phyloP scores from a whole-genome alignment of 2,329 filamentous ascomycete species.

The Fusarium ambrosium region DNA sequence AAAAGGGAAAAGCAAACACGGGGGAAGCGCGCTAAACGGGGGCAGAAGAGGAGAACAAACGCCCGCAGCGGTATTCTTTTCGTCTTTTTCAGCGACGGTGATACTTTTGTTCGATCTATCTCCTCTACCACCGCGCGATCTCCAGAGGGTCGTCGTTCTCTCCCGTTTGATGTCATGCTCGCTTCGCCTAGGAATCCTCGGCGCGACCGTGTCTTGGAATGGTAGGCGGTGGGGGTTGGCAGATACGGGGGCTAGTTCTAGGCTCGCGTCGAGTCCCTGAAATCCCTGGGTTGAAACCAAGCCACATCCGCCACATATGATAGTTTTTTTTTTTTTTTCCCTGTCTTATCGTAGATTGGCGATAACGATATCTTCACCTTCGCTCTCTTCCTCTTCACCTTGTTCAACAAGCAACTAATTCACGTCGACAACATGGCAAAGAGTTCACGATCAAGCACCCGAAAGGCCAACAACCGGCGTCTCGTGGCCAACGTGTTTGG shows the following conservation, averaged over 20 bases:
- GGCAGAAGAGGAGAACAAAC: not conserved
- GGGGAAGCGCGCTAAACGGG: not conserved
- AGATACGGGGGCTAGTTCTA: slow-evolving; percentile 13
- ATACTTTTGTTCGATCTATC: slow-evolving; percentile 11
- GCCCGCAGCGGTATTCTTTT: not conserved
- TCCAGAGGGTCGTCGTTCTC: slow-evolving; percentile 25
- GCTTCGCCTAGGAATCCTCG: slow-evolving; percentile 22
- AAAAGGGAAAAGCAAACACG: not conserved
- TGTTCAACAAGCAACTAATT: slow-evolving; percentile 13
- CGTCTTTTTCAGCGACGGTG: not conserved
- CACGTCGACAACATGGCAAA: slow-evolving; percentile 79
- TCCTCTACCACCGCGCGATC: slow-evolving; percentile 34
- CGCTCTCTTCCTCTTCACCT: slow-evolving; percentile 16
- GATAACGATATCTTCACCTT: slow-evolving; percentile 28
- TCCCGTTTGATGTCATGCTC: slow-evolving; percentile 47
- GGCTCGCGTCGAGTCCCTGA: not conserved
- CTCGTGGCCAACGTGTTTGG: slow-evolving; percentile 87
- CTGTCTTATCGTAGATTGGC: slow-evolving; percentile 20
- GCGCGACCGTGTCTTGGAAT: slow-evolving; percentile 19
- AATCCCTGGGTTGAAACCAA: not conserved
- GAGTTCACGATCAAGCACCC: slow-evolving; percentile 81
- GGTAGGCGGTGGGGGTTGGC: slow-evolving; percentile 45
- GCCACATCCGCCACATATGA: slow-evolving; percentile 29
- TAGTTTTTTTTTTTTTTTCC: slow-evolving; percentile 3
- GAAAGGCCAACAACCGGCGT: slow-evolving; percentile 85